These are phyloP conservation scores for Polytolypa hystricis DNA, from an alignment of 2,329 filamentous ascomycete species.

Conservation along the genomic window DNA sequence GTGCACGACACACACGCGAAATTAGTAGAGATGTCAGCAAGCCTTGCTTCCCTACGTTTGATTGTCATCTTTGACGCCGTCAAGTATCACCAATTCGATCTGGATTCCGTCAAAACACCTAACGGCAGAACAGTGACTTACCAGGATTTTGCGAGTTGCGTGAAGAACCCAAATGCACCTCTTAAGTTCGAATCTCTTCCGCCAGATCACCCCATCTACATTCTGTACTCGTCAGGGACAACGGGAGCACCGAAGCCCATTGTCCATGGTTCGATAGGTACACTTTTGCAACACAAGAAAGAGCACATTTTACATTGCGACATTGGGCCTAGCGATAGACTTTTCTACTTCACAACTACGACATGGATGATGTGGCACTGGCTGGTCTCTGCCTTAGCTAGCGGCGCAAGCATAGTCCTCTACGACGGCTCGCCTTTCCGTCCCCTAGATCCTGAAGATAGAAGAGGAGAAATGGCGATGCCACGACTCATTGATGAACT, in stretches of 20 bases:
- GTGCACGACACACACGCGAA: conserved; percentile 71
- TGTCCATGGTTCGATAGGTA: conserved; percentile 81
- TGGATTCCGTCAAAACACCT: conserved; percentile 22
- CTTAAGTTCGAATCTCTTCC: conserved; percentile 65
- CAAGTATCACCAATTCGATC: conserved; percentile 25
- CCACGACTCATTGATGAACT: conserved; percentile 70
- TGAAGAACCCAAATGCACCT: conserved; percentile 23
- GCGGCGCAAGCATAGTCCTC: conserved; percentile 70
- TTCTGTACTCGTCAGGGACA: conserved; percentile 87
- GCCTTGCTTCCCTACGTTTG: conserved; percentile 54
- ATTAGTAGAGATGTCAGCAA: conserved; percentile 61
- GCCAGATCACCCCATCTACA: conserved; percentile 82
- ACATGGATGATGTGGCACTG: conserved; percentile 99
- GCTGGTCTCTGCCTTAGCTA: conserved; percentile 76
- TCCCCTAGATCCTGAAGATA: conserved; percentile 45
- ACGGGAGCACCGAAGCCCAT: conserved; percentile 86
- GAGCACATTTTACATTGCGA: conserved; percentile 84
- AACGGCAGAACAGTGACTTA: conserved; percentile 33
- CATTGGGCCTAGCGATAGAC: conserved; percentile 56
- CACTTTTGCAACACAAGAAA: conserved; percentile 92
- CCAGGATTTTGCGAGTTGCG: conserved; percentile 35
- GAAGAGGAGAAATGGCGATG: conserved; percentile 66
- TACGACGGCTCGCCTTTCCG: conserved; percentile 90
- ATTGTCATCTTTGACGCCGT: conserved; percentile 67
- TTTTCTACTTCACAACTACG: conserved; percentile 91